Base-by-base conservation (phyloP, 495 filamentous ascomycete species). In the Gamarada debralockiae region DNA sequence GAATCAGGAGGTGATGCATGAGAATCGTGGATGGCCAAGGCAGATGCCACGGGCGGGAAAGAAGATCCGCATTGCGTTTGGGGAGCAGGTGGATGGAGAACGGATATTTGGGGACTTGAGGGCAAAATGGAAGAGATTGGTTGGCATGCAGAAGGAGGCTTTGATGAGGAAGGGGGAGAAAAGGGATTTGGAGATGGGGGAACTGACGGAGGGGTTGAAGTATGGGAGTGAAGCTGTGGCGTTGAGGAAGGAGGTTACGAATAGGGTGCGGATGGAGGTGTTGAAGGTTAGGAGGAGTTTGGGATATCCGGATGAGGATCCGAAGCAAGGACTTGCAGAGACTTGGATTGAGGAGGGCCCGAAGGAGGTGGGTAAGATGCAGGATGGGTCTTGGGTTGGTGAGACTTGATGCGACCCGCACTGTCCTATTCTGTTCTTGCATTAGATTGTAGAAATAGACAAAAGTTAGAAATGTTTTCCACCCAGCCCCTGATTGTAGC, bases 1-100 rank as follows among this genome's bases (percentile, higher is more conserved):
- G 21, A 82, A 87, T 20, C 85, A 97, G 49, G 63, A 84, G 29
- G 69, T 92, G 57, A 96, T 96, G 91, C 80, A 85, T 58, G 90
- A 97, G 65, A 73, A 80, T 27, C 78, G 93, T 14, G 64, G 63
- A 18, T 95, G 78, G 52, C 93, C 92, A n/a, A 78, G 90, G 10
- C 95, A 89, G 58, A 48, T 95, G 3, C 93, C 93, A 3, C 77
- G 93, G 6, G 67, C 81, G 0, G 82, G 84, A 21, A 88, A 90
- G 62, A 71, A 71, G 0, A 70, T 96, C 21, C 78, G 76, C 18
- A 76, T 98, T 18, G 85, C 85, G 17, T 92, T 97, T 67, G 86
- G 86, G 0, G 78, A 83, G 24, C 67, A 69, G 29, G 64, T 87
- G 4, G 83, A 87, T 63, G 69, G 72, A n/a, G 78, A 84, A 36